Percentiles rank a stretch among this genome's conserved stretches.
Conservation (phyloP, 306 rosid species). For the Prunus mume region DNA sequence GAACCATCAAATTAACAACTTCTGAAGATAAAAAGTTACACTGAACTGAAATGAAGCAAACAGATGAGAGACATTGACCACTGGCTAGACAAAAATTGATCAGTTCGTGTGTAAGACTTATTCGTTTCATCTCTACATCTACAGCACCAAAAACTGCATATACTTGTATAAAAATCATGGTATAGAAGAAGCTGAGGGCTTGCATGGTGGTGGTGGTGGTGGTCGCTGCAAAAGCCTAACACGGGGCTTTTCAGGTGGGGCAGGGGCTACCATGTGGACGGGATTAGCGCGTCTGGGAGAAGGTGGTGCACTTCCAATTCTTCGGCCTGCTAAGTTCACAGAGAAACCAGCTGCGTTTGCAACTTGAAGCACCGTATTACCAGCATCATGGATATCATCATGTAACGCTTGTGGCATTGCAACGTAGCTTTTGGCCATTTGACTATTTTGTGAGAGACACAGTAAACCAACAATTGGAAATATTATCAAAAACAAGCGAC, state of each 20-base stretch:
- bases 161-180: background rate
- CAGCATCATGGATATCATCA: background rate
- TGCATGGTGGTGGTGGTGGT: background rate
- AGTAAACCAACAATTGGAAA: background rate
- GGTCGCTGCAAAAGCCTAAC: background rate
- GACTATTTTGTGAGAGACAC: background rate
- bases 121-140: too few species aligned
- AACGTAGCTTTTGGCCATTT: background rate
- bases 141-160: too few species aligned
- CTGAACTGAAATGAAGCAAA: background rate
- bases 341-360: background rate
- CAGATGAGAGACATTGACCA: background rate
- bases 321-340: background rate
- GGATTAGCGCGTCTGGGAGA: background rate
- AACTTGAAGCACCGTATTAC: background rate
- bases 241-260: background rate
- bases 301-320: background rate
- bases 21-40: too few species aligned
- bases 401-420: background rate
- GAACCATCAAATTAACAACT: too few species aligned
- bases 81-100: background rate
- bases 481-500: background rate
- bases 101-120: too few species aligned
- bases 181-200: background rate
- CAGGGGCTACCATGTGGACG: background rate